Evolutionary conservation across 108 stramenopile species (phyloP), one percentile per base, ranked within the genome.

Genomic region (Epithemia pelagica): DNA sequence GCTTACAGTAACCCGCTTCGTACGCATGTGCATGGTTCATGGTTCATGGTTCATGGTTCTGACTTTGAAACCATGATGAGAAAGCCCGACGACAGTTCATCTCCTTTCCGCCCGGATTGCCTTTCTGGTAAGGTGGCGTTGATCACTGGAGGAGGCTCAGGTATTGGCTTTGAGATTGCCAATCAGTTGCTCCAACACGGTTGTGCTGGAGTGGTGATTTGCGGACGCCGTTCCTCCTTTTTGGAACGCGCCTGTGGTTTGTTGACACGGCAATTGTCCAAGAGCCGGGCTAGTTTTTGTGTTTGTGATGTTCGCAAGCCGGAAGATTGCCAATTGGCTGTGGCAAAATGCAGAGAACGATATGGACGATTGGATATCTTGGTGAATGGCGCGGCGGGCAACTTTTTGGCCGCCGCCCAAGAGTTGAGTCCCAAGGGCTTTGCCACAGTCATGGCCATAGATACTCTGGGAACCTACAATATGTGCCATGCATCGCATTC

Each of bases 371-470:
- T 91, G n/a, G 88, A 88, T 77, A 88, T 95, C 67, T 62, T 95
- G 30, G 76, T 95, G 21, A 92, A 95, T 69, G 89, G 87, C 22
- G 96, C 96, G 0, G 96, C 96, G 0, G 96, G 96, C 31, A 96
- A 96, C 67, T 96, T 96, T 73, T 73, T 96, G 20, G 84, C 91
- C 1, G 81, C 86, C 58, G 96, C 93, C 1, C 72, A 86, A 57
- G 77, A 75, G 54, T 73, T 96, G 32, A 79, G 65, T 30, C 91
- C 94, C n/a, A 95, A 95, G 74, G 95, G 90, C 32, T 90, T 88
- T 74, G 79, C 83, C 28, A 96, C 96, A 30, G 96, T 96, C 1
- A 88, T 96, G 90, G 93, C 92, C 24, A 96, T 96, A 58, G 96
- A 96, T 76, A 75, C 92, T 5, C 58, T 87, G 58, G 96, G 96